Evolutionary conservation across 2,329 filamentous ascomycete species (phyloP), one percentile per base, ranked within the genome.

Genomic region (Microsporum audouinii): DNA sequence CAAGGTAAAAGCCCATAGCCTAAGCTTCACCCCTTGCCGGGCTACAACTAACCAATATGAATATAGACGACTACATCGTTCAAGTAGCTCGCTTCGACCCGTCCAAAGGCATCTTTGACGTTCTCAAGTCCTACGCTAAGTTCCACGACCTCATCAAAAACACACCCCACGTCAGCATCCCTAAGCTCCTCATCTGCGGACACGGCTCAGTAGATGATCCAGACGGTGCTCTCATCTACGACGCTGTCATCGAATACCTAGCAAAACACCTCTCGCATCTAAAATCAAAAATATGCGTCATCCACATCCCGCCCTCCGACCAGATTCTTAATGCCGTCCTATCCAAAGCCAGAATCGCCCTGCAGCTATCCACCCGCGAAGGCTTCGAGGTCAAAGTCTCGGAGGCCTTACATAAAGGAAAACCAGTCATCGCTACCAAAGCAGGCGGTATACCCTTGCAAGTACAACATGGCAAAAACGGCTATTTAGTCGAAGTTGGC

Each of bases 371-470:
- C 2, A 91, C 86, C 0, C 83, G 88, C 39, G 89, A 94, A 70
- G 88, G 89, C 0, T 94, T 94, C 67, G 89, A 94, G 73, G 86
- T 94, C 67, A 94, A 94, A 73, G 88, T 94, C 3, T 90, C 87
- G 0, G 89, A 94, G 73, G 88, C 88, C 0, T 78, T 92, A 27
- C 88, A 91, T 69, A 89, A 90, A 51, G 88, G 88, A 12, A 83
- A 87, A 1, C 89, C 89, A 0, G 82, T 91, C 67, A 89, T 94
- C 64, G 88, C 86, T 2, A 89, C 87, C 0, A 78, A 79, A 23
- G 85, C 86, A 1, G 89, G 89, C n/a, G 89, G 89, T 8, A 91
- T 94, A 59, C 88, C 88, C 0, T 78, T 92, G 3, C 89, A 94
- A 71, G 81, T 94, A 61, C 80, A 88, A 71, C 77, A 91, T 67